A percentile compares a stretch with the other conserved stretches of the same genome.
phyloP scores from a whole-genome alignment of 164 flowering plant genomes.

The Vitis riparia region DNA sequence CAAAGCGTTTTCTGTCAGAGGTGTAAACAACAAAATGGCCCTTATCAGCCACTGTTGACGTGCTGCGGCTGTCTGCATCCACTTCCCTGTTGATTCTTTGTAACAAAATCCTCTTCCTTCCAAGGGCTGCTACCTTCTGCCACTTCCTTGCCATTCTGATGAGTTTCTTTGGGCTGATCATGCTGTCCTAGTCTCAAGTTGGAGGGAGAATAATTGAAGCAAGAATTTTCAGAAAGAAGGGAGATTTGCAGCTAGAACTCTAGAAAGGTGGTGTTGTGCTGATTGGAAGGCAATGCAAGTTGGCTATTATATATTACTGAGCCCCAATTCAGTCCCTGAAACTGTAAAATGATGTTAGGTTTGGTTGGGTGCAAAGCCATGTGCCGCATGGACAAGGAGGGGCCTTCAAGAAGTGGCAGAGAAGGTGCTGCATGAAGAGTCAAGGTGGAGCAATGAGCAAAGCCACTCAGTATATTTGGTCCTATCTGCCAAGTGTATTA shows the following conservation, averaged over 20 bases:
- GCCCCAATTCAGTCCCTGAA: no score
- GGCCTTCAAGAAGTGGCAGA: no score
- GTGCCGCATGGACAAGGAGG: no score
- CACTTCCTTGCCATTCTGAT: conserved; percentile 2
- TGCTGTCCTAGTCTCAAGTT: not conserved
- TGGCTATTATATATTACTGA: no score
- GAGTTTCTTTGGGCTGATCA: conserved; percentile 11
- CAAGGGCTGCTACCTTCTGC: not conserved
- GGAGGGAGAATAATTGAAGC: not conserved
- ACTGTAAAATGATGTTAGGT: no score
- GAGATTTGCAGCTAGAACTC: not conserved
- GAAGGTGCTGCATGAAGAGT: no score
- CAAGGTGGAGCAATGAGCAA: no score
- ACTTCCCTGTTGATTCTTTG: not conserved
- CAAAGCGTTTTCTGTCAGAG: not conserved
- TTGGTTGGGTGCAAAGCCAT: no score
- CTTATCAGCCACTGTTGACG: not conserved
- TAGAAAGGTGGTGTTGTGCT: not conserved
- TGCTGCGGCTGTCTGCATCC: no score
- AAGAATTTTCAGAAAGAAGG: not conserved
- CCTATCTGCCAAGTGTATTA: no score
- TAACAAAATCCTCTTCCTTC: not conserved
- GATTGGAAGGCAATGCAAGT: no score
- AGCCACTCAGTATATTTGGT: no score
- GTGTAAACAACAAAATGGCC: conserved; percentile 8